Percentiles rank a stretch among this genome's conserved stretches.
These are phyloP conservation scores for Paramecium sonneborni DNA, from an alignment of 73 alveolate genomes.

Conservation along the genomic window DNA sequence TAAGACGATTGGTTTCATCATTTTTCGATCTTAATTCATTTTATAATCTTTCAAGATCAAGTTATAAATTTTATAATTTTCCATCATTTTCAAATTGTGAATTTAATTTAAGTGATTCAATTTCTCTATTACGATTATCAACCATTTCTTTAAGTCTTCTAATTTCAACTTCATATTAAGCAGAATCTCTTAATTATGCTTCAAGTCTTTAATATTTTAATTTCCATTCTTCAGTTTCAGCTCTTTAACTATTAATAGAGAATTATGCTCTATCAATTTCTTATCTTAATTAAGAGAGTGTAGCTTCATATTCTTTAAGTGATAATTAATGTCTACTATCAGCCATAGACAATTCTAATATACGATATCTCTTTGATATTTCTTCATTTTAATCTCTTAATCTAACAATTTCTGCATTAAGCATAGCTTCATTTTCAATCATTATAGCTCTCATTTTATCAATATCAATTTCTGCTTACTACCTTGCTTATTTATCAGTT, in stretches of 20 bases:
- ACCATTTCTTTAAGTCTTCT: slow-evolving; percentile 48
- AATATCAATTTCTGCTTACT: slow-evolving; percentile 34
- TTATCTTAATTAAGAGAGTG: slow-evolving; percentile 29
- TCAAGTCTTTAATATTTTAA: slow-evolving; percentile 30
- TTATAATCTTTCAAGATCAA: neutral
- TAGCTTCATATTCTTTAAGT: neutral
- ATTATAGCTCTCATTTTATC: slow-evolving; percentile 45
- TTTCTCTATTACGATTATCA: slow-evolving; percentile 47
- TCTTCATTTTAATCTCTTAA: slow-evolving; percentile 3
- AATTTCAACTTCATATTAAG: slow-evolving; percentile 3
- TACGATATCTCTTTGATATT: slow-evolving; percentile 32
- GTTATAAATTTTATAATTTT: neutral
- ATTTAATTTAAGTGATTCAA: slow-evolving; percentile 28
- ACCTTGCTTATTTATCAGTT: slow-evolving; percentile 40
- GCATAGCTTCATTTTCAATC: slow-evolving; percentile 37
- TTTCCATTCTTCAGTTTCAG: slow-evolving; percentile 54
- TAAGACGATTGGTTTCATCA: neutral
- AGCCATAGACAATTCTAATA: neutral
- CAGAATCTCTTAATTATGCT: slow-evolving; percentile 43
- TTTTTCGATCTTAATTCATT: slow-evolving; percentile 27
- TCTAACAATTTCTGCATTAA: slow-evolving; percentile 39
- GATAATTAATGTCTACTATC: neutral
- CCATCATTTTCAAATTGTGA: neutral
- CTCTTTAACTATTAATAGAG: neutral
- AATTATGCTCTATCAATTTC: slow-evolving; percentile 14